Evolutionary conservation across 352 stramenopile genomes (phyloP), one percentile per base, ranked within the genome.

Genomic region (Phytophthora tubulina): DNA sequence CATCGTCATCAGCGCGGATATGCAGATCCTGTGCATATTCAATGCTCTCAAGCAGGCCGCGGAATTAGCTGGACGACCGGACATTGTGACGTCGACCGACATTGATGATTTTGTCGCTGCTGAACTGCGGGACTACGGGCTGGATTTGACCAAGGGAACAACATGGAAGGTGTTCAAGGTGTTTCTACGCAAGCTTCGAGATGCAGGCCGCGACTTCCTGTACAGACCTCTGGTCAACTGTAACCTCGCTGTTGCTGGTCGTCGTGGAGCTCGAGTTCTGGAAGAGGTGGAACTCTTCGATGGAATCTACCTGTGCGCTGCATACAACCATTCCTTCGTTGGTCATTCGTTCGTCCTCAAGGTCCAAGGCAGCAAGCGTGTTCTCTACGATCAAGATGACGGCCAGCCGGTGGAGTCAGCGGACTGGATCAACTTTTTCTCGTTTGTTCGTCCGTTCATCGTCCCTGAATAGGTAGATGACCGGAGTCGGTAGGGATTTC

Each of bases 301-400:
- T 38, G 44, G 63, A 1, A 41, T 60, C 6, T 60, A 60, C 21
- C 0, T 71, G 1, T 6, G 52, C 55, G 41, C 41, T 33, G 48
- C 41, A 1, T 73, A 73, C 36, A 68, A 64, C 9, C 56, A 64
- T n/a, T 4, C n/a, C 11, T 38, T 45, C 31, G 33, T 72, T 32
- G 49, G 65, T 1, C 49, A 72, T 50, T 46, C n/a, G 9, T 17
- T 55, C 1, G 54, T 61, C 11, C 46, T 71, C 6, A 60, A 27
- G 0, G 41, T 62, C 31, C 35, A 72, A 31, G 56, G 49, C 2
- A n/a, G n/a, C n/a, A n/a, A n/a, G n/a, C n/a, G n/a, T n/a, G n/a
- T n/a, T n/a, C n/a, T n/a, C n/a, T n/a, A n/a, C n/a, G n/a, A n/a
- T n/a, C n/a, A n/a, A n/a, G n/a, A n/a, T n/a, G n/a, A n/a, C n/a